A percentile compares a stretch with the other conserved stretches of the same genome.
Evolutionary conservation across 1,284 basidiomycete genomes (phyloP).

Genomic region (Phellinidium pouzarii): DNA sequence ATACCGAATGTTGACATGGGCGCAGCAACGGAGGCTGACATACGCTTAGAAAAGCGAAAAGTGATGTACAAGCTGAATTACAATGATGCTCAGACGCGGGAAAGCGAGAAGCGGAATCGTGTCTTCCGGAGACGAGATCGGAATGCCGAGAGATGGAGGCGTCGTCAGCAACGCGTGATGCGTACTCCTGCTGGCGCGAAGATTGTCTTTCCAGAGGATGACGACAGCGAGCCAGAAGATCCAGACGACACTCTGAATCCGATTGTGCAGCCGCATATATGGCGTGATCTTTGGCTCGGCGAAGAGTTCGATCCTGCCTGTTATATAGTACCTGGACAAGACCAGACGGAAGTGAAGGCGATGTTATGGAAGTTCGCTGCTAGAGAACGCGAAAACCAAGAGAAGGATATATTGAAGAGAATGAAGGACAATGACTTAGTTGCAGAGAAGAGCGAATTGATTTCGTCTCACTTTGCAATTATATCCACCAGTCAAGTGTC

Average conservation of each 20-base stretch:
- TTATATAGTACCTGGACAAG: slow-evolving; percentile 16
- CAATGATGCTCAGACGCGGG: neutral
- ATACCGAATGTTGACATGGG: slow-evolving; percentile 33
- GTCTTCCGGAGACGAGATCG: neutral
- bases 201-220: neutral
- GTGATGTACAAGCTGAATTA: slow-evolving; percentile 46
- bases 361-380: slow-evolving; percentile 4
- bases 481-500: neutral
- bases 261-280: slow-evolving; percentile 6
- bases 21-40: slow-evolving; percentile 34
- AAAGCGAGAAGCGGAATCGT: slow-evolving; percentile 2
- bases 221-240: slow-evolving; percentile 9
- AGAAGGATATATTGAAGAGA: neutral
- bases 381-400: slow-evolving; percentile 2
- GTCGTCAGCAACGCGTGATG: neutral
- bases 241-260: slow-evolving; percentile 11
- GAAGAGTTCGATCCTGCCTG: slow-evolving; percentile 3
- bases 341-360: neutral
- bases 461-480: neutral
- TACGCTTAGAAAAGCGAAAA: slow-evolving; percentile 46
- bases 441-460: neutral
- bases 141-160: neutral
- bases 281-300: slow-evolving; percentile 9
- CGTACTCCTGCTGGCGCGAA: neutral
- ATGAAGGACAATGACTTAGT: neutral